Evolutionary conservation across 768 basidiomycete genomes (phyloP).

Genomic region (Pleurotus giganteus): DNA sequence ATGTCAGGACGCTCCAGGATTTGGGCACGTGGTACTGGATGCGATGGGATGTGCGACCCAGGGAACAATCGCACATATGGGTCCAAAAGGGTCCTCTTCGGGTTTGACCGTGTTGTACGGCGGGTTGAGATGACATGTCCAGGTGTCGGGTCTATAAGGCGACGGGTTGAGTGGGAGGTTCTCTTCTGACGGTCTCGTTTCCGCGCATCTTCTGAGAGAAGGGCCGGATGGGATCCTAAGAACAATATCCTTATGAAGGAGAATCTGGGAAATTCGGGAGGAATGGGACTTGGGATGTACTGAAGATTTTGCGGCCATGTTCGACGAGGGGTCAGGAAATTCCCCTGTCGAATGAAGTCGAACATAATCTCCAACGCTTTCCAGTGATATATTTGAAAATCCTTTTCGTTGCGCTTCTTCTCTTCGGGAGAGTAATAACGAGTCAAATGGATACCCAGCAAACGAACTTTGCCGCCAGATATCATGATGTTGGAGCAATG

Average conservation of each 20-base stretch:
- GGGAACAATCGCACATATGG: too few relatives aligned
- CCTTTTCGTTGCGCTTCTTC: not conserved
- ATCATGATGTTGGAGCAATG: constrained; percentile 27
- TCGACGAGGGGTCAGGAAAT: constrained; percentile 5
- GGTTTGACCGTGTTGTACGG: too few relatives aligned
- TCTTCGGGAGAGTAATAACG: constrained; percentile 4
- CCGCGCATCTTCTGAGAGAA: not conserved
- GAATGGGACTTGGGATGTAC: constrained; percentile 2
- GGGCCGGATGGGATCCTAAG: not conserved
- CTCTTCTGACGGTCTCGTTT: not conserved
- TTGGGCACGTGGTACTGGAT: too few relatives aligned
- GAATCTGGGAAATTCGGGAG: not conserved
- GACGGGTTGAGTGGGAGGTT: not conserved
- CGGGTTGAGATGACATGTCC: not conserved
- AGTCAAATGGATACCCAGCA: constrained; percentile 24
- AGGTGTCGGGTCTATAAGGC: not conserved
- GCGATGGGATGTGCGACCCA: too few relatives aligned
- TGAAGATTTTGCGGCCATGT: constrained; percentile 2
- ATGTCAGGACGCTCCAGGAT: not conserved
- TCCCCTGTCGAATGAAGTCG: constrained; percentile 3
- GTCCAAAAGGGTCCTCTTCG: too few relatives aligned
- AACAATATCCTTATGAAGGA: not conserved
- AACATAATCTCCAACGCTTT: constrained; percentile 7
- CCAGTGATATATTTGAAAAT: constrained; percentile 5
- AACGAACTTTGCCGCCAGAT: constrained; percentile 32